Conservation (phyloP, 345 rosid species). For the Aethionema arabicum region DNA sequence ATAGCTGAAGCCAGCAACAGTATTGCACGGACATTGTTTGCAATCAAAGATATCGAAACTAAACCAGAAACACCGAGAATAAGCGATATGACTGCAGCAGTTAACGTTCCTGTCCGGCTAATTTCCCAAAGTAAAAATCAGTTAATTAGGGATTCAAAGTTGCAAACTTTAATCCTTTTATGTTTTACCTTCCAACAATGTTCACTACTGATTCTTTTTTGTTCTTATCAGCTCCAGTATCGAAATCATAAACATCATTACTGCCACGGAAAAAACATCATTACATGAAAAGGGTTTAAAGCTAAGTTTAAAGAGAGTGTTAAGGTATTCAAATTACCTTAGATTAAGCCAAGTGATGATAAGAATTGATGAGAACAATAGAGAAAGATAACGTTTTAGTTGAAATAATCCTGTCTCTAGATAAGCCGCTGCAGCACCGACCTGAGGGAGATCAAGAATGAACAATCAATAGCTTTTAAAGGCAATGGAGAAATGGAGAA, state of each 20-base stretch:
- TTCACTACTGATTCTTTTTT: constrained; percentile 90
- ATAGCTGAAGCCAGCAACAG: constrained; percentile 63
- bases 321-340: constrained; percentile 47
- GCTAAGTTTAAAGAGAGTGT: neutral
- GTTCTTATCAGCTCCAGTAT: constrained; percentile 90
- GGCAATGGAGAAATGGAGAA: neutral
- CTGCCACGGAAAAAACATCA: constrained; percentile 41
- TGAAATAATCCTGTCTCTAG: constrained; percentile 64
- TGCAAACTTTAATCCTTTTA: neutral
- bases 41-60: constrained; percentile 55
- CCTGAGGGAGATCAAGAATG: constrained; percentile 42
- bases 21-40: constrained; percentile 55
- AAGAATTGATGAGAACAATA: constrained; percentile 73
- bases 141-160: neutral
- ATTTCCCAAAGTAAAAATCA: constrained; percentile 11
- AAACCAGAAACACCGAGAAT: constrained; percentile 59
- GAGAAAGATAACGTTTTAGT: constrained; percentile 49
- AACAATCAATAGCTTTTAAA: neutral
- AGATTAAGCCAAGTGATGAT: constrained; percentile 85
- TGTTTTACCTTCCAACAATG: constrained; percentile 68
- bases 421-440: constrained; percentile 81
- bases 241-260: constrained; percentile 95
- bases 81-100: constrained; percentile 57
- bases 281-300: too few species aligned
- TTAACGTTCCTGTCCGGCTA: constrained; percentile 68